A percentile compares a stretch with the other conserved stretches of the same genome.
Conservation (phyloP, 148 eudicot species). For the Rheum nobile region DNA sequence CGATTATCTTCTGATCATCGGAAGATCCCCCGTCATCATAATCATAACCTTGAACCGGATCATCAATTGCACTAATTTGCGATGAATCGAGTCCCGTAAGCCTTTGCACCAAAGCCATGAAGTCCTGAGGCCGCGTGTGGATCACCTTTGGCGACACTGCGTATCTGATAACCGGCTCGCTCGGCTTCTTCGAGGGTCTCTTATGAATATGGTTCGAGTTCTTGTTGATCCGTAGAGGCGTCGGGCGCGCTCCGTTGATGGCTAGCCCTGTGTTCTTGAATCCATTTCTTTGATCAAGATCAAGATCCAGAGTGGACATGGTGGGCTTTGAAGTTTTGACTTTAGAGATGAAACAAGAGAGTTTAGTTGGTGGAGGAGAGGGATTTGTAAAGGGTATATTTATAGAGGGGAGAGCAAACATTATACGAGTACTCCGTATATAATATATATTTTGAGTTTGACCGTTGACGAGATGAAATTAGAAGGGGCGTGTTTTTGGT, state of each 20-base stretch:
- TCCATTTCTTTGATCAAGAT: neutral
- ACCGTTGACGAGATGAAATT: conserved; percentile 2
- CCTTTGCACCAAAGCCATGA: conserved; percentile 56
- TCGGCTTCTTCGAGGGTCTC: neutral
- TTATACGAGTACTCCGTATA: neutral
- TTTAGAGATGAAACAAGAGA: neutral
- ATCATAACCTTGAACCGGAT: neutral
- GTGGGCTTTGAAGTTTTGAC: neutral
- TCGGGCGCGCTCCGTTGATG: neutral
- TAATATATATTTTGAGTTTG: neutral
- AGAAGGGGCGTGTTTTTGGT: neutral
- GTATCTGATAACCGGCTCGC: conserved; percentile 33
- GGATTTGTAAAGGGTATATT: neutral
- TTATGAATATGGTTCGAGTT: neutral
- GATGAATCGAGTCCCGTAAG: conserved; percentile 30
- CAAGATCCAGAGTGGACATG: neutral
- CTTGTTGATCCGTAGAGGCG: conserved; percentile 2
- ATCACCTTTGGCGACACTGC: conserved; percentile 38
- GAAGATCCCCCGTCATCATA: neutral
- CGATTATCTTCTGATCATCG: neutral
- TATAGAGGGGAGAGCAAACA: neutral
- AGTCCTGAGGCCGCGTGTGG: conserved; percentile 39
- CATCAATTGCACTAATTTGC: neutral
- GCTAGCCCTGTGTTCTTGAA: neutral
- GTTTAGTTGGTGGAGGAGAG: neutral